These are phyloP conservation scores for Asterochloris erici DNA, from an alignment of 139 green algal species.

Conservation along the genomic window DNA sequence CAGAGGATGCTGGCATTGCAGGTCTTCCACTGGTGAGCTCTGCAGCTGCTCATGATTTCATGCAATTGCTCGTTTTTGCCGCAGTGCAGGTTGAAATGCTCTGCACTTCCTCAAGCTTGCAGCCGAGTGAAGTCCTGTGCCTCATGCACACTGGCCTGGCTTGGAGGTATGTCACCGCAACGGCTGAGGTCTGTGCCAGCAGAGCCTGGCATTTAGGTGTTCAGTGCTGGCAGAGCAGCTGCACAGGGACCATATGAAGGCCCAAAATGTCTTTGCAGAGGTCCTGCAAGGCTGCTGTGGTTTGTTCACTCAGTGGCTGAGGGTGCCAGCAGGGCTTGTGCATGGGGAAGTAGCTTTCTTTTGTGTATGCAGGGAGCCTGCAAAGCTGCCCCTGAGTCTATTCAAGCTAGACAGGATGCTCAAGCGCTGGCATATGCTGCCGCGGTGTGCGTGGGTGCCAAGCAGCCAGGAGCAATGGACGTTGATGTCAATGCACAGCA, in stretches of 20 bases:
- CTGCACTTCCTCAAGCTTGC: no score
- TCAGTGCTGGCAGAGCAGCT: no score
- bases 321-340: not conserved
- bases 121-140: no score
- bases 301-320: not conserved
- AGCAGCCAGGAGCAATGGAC: slow-evolving; percentile 6
- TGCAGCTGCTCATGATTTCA: not conserved
- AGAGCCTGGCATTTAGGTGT: not conserved
- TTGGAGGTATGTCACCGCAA: not conserved
- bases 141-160: not conserved
- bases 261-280: no score
- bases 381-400: slow-evolving; percentile 20
- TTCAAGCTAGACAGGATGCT: slow-evolving; percentile 46
- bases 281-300: not conserved
- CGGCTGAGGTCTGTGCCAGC: not conserved
- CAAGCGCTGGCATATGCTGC: slow-evolving; percentile 41
- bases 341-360: not conserved
- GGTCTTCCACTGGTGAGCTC: slow-evolving; percentile 12
- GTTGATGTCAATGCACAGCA: not conserved
- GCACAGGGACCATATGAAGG: no score
- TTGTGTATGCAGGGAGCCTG: slow-evolving; percentile 13
- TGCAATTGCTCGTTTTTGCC: no score
- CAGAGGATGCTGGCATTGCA: slow-evolving; percentile 15
- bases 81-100: no score
- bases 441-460: no score